Conservation (phyloP, 345 rosid species). For the Euphorbia tirucalli region DNA sequence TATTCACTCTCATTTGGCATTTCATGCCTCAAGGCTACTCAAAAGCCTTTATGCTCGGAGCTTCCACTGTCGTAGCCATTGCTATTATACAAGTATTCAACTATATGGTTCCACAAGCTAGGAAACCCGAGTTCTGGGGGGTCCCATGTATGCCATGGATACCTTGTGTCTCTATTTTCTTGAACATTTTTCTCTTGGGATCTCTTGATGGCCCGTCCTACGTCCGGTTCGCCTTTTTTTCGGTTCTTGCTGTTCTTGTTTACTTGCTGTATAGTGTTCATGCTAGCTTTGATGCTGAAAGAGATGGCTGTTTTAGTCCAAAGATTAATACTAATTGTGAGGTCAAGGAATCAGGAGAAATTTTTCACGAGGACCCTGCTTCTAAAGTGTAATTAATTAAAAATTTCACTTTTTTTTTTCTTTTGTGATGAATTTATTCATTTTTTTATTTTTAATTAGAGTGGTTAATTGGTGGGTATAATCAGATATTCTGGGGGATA, state of each 20-base stretch:
- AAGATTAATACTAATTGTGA: conserved; percentile 38
- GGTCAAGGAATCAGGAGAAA: conserved; percentile 38
- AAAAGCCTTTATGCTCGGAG: conserved; percentile 55
- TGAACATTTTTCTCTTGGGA: conserved; percentile 80
- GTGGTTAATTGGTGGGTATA: conserved; percentile 22
- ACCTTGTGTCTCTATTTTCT: conserved; percentile 72
- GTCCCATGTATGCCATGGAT: conserved; percentile 93
- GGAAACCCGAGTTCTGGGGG: conserved; percentile 84
- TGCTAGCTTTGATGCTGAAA: conserved; percentile 84
- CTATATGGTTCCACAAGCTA: conserved; percentile 54
- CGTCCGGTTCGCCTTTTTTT: conserved; percentile 65
- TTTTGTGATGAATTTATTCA: neutral
- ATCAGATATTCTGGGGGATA: neutral
- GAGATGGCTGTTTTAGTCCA: conserved; percentile 35
- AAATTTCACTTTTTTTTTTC: neutral
- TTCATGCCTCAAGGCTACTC: conserved; percentile 48
- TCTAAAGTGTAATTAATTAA: conserved; percentile 35
- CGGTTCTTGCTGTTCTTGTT: conserved; percentile 53
- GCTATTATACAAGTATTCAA: conserved; percentile 48
- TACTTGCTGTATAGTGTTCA: conserved; percentile 85
- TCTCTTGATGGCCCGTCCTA: conserved; percentile 67
- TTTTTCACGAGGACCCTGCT: conserved; percentile 25
- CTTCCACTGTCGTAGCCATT: conserved; percentile 40
- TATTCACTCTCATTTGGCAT: conserved; percentile 70
- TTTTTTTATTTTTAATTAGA: conserved; percentile 9